Evolutionary conservation across 768 basidiomycete genomes (phyloP).

Genomic region (Boletus reticuloceps): DNA sequence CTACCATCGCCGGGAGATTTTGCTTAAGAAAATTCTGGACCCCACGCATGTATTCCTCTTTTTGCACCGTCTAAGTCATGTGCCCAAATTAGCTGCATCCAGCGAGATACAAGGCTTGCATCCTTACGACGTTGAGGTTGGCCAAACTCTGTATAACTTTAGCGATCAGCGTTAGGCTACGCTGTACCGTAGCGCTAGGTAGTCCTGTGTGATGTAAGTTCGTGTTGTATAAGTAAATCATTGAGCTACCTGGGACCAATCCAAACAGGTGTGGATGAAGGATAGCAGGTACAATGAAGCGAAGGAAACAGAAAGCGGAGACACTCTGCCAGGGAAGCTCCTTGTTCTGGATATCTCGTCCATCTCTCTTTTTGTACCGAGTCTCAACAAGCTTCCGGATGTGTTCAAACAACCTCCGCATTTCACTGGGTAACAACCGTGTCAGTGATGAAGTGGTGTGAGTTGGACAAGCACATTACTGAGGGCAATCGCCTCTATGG

Average conservation of each 20-base stretch:
- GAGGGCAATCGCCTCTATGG: slow-evolving; percentile 68
- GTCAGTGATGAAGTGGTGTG: slow-evolving; percentile 2
- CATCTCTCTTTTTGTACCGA: slow-evolving; percentile 48
- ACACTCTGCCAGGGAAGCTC: slow-evolving; percentile 79
- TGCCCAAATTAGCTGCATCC: slow-evolving; percentile 1
- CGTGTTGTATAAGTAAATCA: not conserved
- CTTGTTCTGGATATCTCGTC: slow-evolving; percentile 41
- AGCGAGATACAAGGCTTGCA: not conserved
- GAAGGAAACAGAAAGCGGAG: slow-evolving; percentile 85
- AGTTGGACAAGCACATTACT: slow-evolving; percentile 43
- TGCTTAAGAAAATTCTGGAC: slow-evolving; percentile 70
- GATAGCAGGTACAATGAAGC: slow-evolving; percentile 88
- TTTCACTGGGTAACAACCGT: slow-evolving; percentile 48
- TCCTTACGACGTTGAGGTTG: slow-evolving; percentile 71
- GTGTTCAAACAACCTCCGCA: slow-evolving; percentile 65
- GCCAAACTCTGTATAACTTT: slow-evolving; percentile 90
- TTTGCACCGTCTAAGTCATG: slow-evolving; percentile 51
- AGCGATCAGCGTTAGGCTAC: slow-evolving; percentile 81
- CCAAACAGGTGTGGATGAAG: slow-evolving; percentile 86
- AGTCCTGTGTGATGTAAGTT: slow-evolving; percentile 48
- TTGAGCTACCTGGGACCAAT: slow-evolving; percentile 60
- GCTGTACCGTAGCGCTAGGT: slow-evolving; percentile 62
- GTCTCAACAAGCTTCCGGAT: slow-evolving; percentile 72
- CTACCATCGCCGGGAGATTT: slow-evolving; percentile 67
- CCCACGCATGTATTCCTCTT: slow-evolving; percentile 80